Percentiles rank a stretch among this genome's conserved stretches.
phyloP scores from a whole-genome alignment of 176 grass and related monocot species.

The Tillandsia fasciculata region DNA sequence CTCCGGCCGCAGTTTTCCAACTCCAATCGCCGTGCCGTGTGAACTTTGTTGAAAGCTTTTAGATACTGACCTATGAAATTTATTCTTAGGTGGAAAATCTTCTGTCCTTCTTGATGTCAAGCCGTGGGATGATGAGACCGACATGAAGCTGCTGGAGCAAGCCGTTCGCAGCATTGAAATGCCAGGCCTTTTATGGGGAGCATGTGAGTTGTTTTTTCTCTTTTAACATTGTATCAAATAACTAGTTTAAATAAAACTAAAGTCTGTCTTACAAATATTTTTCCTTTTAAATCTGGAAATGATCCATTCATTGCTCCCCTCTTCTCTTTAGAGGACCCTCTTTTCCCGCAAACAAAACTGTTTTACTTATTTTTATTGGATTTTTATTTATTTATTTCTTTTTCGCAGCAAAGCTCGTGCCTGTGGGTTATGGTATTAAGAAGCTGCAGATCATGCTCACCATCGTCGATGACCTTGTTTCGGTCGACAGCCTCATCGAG shows the following conservation, averaged over 20 bases:
- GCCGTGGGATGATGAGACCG: conserved; percentile 95
- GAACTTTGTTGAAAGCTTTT: background rate
- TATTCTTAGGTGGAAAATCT: conserved; percentile 68
- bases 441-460: conserved; percentile 86
- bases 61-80: background rate
- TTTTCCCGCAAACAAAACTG: too few relatives aligned
- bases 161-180: conserved; percentile 64
- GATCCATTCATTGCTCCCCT: too few relatives aligned
- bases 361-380: too few relatives aligned
- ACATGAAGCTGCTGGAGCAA: conserved; percentile 96
- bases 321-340: too few relatives aligned
- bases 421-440: conserved; percentile 95
- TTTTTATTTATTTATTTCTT: too few relatives aligned
- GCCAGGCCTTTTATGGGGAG: conserved; percentile 87
- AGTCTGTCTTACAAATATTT: too few relatives aligned
- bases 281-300: too few relatives aligned
- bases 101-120: conserved; percentile 89
- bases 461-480: conserved; percentile 77
- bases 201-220: conserved; percentile 36
- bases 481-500: conserved; percentile 67
- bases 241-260: too few relatives aligned
- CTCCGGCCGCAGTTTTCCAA: background rate
- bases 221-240: background rate
- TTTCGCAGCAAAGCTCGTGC: conserved; percentile 68
- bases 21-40: background rate